phyloP scores from a whole-genome alignment of 2,329 filamentous ascomycete species.

The Neopestalotiopsis sp. region DNA sequence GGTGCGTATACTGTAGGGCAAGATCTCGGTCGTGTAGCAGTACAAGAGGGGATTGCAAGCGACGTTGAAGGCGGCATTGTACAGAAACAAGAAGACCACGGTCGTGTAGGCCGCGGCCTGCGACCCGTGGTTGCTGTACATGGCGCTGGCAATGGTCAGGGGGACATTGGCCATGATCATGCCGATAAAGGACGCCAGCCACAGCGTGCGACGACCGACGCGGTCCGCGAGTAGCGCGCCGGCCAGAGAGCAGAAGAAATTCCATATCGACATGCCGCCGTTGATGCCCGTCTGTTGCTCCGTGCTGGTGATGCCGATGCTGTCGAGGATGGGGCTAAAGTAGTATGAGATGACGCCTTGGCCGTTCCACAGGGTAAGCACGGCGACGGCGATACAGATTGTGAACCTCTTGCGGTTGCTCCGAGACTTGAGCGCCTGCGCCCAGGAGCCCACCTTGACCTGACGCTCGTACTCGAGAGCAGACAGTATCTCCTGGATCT shows the following conservation, averaged over 20 bases:
- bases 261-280: constrained; percentile 27
- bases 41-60: constrained; percentile 58
- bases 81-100: constrained; percentile 44
- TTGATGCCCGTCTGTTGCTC: constrained; percentile 40
- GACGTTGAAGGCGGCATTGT: constrained; percentile 57
- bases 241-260: constrained; percentile 3
- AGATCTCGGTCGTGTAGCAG: constrained; percentile 58
- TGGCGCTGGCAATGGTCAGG: constrained; percentile 42
- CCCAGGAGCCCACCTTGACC: constrained; percentile 38
- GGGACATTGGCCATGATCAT: constrained; percentile 38
- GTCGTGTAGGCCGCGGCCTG: constrained; percentile 43
- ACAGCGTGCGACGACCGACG: constrained; percentile 24
- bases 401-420: constrained; percentile 52
- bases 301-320: constrained; percentile 37
- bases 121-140: constrained; percentile 31
- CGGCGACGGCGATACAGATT: constrained; percentile 48
- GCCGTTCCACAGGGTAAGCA: constrained; percentile 22
- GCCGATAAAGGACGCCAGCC: constrained; percentile 25
- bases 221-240: constrained; percentile 20
- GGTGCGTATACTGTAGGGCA: constrained; percentile 57
- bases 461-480: constrained; percentile 38
- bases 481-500: constrained; percentile 7
- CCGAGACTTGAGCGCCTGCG: constrained; percentile 38
- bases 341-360: constrained; percentile 43
- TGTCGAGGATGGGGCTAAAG: constrained; percentile 35